Evolutionary conservation across 164 flowering plant species (phyloP).

Genomic region (Nelumbo lutea): DNA sequence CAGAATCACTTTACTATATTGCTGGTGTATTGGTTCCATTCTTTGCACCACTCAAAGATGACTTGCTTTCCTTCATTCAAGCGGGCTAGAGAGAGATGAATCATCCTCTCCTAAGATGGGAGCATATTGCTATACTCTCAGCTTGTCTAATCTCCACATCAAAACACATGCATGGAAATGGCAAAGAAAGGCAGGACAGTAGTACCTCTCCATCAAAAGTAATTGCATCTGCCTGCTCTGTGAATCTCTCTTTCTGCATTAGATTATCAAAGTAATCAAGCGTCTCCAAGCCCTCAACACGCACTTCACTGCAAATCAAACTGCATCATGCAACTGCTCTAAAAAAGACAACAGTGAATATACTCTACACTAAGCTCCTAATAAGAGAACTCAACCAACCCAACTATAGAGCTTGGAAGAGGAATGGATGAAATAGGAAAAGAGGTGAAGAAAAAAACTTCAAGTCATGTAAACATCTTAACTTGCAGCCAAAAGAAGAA

Average conservation of each 20-base stretch:
- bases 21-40: too few relatives aligned
- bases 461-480: neutral
- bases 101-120: too few relatives aligned
- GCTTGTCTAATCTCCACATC: neutral
- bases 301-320: conserved; percentile 78
- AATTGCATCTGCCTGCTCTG: conserved; percentile 91
- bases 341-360: conserved; percentile 17
- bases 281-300: conserved; percentile 94
- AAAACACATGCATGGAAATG: neutral
- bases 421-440: neutral
- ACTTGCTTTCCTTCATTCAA: too few relatives aligned
- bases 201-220: conserved; percentile 89
- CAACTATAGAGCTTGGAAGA: neutral
- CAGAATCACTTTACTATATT: too few relatives aligned
- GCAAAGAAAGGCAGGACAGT: neutral
- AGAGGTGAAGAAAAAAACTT: neutral
- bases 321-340: conserved; percentile 21
- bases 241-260: conserved; percentile 50
- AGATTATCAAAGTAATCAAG: conserved; percentile 83
- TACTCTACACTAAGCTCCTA: conserved; percentile 10
- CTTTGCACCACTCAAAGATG: too few relatives aligned
- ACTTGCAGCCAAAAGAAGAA: neutral
- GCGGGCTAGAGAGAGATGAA: too few relatives aligned
- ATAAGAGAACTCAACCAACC: conserved; percentile 3
- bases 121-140: neutral